Percentiles rank a stretch among this genome's conserved stretches.
phyloP scores from a whole-genome alignment of 306 rosid genomes.

The Betula pendula region DNA sequence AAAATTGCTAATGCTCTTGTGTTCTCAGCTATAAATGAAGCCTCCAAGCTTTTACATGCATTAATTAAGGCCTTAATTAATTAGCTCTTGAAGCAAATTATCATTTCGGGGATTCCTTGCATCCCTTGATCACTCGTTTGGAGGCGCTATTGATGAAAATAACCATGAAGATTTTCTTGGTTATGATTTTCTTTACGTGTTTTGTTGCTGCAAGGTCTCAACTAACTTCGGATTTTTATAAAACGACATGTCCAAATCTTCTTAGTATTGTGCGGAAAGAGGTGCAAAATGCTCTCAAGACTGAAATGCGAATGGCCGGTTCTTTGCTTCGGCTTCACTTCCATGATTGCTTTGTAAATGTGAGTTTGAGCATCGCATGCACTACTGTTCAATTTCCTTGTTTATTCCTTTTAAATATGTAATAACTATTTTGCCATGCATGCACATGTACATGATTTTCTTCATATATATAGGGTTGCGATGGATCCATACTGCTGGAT shows the following conservation, averaged over 20 bases:
- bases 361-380: constrained; percentile 43
- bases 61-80: not conserved
- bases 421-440: too few relatives aligned
- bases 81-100: not conserved
- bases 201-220: constrained; percentile 52
- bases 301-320: constrained; percentile 82
- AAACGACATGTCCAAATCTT: constrained; percentile 61
- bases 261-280: constrained; percentile 53
- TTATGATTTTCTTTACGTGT: constrained; percentile 36
- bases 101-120: too few relatives aligned
- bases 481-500: constrained; percentile 75
- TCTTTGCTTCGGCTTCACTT: constrained; percentile 91
- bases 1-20: not conserved
- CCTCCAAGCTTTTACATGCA: not conserved
- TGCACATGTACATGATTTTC: too few relatives aligned
- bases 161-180: too few relatives aligned
- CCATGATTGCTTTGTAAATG: constrained; percentile 93
- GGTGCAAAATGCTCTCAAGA: constrained; percentile 52
- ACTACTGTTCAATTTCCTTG: too few relatives aligned
- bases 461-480: constrained; percentile 86
- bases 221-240: constrained; percentile 62
- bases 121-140: too few relatives aligned
- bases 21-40: not conserved
- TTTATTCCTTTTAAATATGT: not conserved
- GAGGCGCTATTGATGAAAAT: too few relatives aligned